Evolutionary conservation across 805 yeast genomes (phyloP).

Genomic region (Yarrowia yakushimensis): DNA sequence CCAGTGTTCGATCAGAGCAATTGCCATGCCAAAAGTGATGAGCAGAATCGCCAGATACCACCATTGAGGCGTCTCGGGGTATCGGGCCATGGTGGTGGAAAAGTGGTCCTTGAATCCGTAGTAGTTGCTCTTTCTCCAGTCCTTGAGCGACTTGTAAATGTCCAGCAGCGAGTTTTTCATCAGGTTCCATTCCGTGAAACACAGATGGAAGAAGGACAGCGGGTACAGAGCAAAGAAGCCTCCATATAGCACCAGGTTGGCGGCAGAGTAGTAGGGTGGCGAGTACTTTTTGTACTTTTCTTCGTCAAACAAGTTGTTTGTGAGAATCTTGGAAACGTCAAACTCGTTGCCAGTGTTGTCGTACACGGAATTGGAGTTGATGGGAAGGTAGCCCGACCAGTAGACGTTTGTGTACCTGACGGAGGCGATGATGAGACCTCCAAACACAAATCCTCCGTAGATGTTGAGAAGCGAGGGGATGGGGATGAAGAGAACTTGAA

Average conservation of each 20-base stretch:
- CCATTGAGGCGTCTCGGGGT: slow-evolving; percentile 72
- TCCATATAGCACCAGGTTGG: slow-evolving; percentile 45
- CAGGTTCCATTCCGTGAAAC: slow-evolving; percentile 18
- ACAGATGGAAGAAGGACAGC: slow-evolving; percentile 38
- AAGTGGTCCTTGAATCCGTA: slow-evolving; percentile 29
- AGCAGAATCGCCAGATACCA: slow-evolving; percentile 54
- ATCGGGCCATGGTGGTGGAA: slow-evolving; percentile 45
- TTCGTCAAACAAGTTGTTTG: slow-evolving; percentile 39
- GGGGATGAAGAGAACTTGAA: slow-evolving; percentile 27
- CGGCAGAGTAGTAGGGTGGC: slow-evolving; percentile 63
- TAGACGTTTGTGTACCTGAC: slow-evolving; percentile 53
- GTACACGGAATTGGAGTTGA: slow-evolving; percentile 50
- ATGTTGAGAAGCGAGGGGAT: slow-evolving; percentile 25
- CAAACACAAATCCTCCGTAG: slow-evolving; percentile 26
- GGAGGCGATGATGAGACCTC: slow-evolving; percentile 42
- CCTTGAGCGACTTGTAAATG: neutral
- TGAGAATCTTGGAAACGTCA: slow-evolving; percentile 46
- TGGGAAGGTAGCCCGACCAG: slow-evolving; percentile 59
- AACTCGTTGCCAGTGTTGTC: slow-evolving; percentile 51
- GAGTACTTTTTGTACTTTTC: slow-evolving; percentile 53
- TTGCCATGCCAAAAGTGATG: slow-evolving; percentile 41
- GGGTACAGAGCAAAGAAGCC: slow-evolving; percentile 51
- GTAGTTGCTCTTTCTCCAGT: neutral
- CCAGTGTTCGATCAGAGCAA: slow-evolving; percentile 39
- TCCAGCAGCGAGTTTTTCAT: slow-evolving; percentile 30